phyloP scores from a whole-genome alignment of 371 early-diverging fungal genomes.

The Mortierella sp. region DNA sequence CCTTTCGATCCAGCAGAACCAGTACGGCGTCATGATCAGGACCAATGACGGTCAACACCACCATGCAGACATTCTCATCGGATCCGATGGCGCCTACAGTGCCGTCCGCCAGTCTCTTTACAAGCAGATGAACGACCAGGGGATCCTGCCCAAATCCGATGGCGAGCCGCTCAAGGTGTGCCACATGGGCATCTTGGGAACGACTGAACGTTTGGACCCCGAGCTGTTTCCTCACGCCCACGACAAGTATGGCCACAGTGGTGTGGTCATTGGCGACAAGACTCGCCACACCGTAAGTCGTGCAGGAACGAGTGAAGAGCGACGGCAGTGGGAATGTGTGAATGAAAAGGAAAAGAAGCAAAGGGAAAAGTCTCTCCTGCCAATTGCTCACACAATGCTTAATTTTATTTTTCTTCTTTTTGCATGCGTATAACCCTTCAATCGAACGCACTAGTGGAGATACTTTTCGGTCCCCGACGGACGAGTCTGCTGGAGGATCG shows the following conservation, averaged over 20 bases:
- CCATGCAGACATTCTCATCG: conserved; percentile 28
- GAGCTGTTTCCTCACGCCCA: neutral
- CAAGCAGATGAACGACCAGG: conserved; percentile 11
- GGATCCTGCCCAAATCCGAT: conserved; percentile 15
- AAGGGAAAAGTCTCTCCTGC: neutral
- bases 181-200: conserved; percentile 35
- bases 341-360: neutral
- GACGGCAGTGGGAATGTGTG: neutral
- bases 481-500: conserved; percentile 37
- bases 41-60: conserved; percentile 12
- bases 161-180: conserved; percentile 19
- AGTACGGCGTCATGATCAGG: conserved; percentile 17
- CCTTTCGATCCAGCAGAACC: conserved; percentile 20
- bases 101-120: conserved; percentile 22
- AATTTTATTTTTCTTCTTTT: neutral
- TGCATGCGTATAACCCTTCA: neutral
- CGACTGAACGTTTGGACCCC: conserved; percentile 26
- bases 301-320: neutral
- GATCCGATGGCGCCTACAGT: conserved; percentile 27
- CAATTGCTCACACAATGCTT: conserved; percentile 1
- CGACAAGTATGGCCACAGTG: neutral
- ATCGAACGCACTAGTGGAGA: conserved; percentile 12
- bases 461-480: conserved; percentile 22
- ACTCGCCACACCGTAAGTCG: conserved; percentile 25
- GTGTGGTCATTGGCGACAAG: conserved; percentile 19